A percentile compares a stretch with the other conserved stretches of the same genome.
Evolutionary conservation across 805 yeast species (phyloP).

Genomic region (Yamadazyma takamatsuzukensis): DNA sequence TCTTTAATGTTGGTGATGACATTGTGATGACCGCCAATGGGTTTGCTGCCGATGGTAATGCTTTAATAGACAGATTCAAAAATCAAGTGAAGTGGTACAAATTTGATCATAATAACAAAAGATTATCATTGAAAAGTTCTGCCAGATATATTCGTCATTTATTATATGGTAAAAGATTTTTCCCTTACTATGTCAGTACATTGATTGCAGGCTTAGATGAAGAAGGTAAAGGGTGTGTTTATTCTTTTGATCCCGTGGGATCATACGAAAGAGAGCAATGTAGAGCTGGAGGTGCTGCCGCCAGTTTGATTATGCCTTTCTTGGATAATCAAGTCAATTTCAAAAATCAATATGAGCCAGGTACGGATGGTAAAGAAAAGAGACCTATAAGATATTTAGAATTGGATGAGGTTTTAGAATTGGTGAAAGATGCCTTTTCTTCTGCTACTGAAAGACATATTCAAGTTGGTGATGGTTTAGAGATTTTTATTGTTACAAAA

Average conservation of each 20-base stretch:
- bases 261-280: constrained; percentile 97
- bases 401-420: constrained; percentile 79
- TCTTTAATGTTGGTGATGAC: constrained; percentile 84
- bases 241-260: constrained; percentile 97
- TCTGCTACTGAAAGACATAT: constrained; percentile 98
- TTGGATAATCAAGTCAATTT: constrained; percentile 95
- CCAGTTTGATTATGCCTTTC: constrained; percentile 93
- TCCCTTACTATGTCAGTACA: constrained; percentile 96
- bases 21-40: constrained; percentile 91
- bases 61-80: constrained; percentile 72
- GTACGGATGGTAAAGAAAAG: constrained; percentile 62
- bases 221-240: constrained; percentile 90
- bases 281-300: constrained; percentile 98
- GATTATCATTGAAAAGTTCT: constrained; percentile 63
- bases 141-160: constrained; percentile 90
- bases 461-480: constrained; percentile 96
- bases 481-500: constrained; percentile 85
- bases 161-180: constrained; percentile 87
- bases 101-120: constrained; percentile 73
- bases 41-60: constrained; percentile 91
- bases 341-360: constrained; percentile 88
- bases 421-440: constrained; percentile 90
- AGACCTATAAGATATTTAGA: constrained; percentile 59
- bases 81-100: constrained; percentile 85
- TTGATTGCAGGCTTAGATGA: constrained; percentile 91